These are phyloP conservation scores for Lasiodiplodia sp. DNA, from an alignment of 2,329 filamentous ascomycete species.

Conservation along the genomic window DNA sequence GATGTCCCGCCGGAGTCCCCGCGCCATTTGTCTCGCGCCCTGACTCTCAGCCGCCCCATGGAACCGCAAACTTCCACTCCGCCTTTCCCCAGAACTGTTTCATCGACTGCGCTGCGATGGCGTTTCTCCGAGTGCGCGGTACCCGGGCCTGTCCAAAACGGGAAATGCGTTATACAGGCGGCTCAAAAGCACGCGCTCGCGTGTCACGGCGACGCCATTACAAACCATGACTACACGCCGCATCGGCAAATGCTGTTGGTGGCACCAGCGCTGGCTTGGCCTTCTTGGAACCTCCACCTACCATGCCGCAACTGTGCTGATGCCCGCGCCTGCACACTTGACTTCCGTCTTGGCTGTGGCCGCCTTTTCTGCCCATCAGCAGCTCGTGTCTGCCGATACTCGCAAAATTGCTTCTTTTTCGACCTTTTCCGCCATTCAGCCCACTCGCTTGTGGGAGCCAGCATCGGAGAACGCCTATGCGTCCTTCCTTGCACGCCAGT, in stretches of 20 bases:
- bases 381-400: neutral
- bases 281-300: conserved; percentile 22
- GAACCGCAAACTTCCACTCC: neutral
- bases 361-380: neutral
- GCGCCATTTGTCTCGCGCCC: neutral
- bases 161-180: conserved; percentile 5
- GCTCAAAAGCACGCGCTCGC: neutral
- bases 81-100: neutral
- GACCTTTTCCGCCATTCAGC: neutral
- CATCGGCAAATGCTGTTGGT: neutral
- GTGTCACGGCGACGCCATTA: neutral
- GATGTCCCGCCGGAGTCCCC: conserved; percentile 15
- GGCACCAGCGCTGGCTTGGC: conserved; percentile 17
- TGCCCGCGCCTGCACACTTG: neutral
- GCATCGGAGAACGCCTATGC: neutral
- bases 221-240: neutral
- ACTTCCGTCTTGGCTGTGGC: conserved; percentile 14
- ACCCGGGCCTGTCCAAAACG: neutral
- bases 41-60: no score
- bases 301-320: conserved; percentile 16
- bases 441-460: neutral
- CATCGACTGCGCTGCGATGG: neutral
- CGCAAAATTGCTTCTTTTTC: neutral
- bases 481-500: neutral
- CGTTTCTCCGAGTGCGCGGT: neutral